Evolutionary conservation across 495 filamentous ascomycete genomes (phyloP), one percentile per base, ranked within the genome.

Genomic region (Daldinia concentrica): DNA sequence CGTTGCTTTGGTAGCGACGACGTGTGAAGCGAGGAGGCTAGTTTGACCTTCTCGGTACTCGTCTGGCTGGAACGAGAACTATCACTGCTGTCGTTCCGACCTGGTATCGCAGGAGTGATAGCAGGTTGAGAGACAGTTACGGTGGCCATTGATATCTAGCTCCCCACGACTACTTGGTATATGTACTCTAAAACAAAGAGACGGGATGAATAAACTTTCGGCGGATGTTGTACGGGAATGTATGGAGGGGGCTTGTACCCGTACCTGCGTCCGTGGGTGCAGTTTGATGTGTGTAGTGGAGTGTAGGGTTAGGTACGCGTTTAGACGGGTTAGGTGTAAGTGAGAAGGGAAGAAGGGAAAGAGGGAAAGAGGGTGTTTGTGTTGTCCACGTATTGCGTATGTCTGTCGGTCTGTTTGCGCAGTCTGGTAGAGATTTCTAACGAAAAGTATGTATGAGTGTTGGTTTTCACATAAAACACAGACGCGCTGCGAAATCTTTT

Each of bases 1-100:
- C 22, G 57, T 4, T 55, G 58, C 30, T 71, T 71, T 41, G 63
- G 52, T 34, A 56, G 48, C 24, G 71, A 67, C 1, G 67, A 58
- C 7, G 54, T 68, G 22, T 62, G 72, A 61, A 64, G 63, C 34
- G 67, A 51, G 9, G 67, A 64, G 56, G 67, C 19, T 34, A 78
- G 64, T 24, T 76, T 74, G 36, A 67, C 60, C 61, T 76, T 74
- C 32, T 78, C 74, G 14, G 71, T 64, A 54, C 63, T 73, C 34
- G 70, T 73, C 37, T 76, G 73, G 58, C 76, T 76, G 30, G 71
- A 72, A 34, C 76, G 76, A 27, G 76, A 76, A 43, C 76, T 78
- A 36, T 78, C 76, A 45, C 76, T 78, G 57, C 76, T 78, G 58
- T 76, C 76, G 43, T 71, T 70, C 43, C 76, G 74, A 45, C 64